These are phyloP conservation scores for Colletotrichum sansevieriae DNA, from an alignment of 2,329 filamentous ascomycete genomes.

Conservation along the genomic window DNA sequence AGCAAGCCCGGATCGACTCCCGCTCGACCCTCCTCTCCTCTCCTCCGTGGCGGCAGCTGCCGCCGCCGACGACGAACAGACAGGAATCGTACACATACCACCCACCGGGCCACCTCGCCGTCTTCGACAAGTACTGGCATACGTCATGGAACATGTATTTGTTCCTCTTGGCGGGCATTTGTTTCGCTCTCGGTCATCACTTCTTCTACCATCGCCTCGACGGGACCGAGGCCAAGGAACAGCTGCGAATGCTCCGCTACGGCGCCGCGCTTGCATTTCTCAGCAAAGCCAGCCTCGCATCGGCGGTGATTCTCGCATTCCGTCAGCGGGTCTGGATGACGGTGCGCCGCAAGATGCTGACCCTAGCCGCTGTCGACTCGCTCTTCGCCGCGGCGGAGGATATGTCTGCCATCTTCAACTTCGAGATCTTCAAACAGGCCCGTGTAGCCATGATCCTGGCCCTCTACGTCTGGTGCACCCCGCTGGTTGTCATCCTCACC, in stretches of 20 bases:
- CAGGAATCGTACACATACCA: conserved; percentile 30
- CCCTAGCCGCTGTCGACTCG: conserved; percentile 45
- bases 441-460: conserved; percentile 52
- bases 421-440: conserved; percentile 49
- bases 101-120: conserved; percentile 22
- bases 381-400: conserved; percentile 52
- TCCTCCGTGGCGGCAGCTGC: neutral
- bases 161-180: conserved; percentile 50
- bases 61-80: conserved; percentile 10
- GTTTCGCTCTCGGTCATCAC: conserved; percentile 52
- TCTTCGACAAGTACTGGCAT: conserved; percentile 50
- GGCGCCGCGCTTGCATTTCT: conserved; percentile 53
- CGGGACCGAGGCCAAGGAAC: conserved; percentile 49
- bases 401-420: conserved; percentile 47
- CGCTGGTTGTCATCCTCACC: conserved; percentile 55
- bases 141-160: conserved; percentile 52
- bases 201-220: conserved; percentile 51
- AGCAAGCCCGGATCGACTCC: conserved; percentile 34
- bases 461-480: conserved; percentile 53
- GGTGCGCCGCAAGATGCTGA: conserved; percentile 43
- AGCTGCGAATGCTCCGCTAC: conserved; percentile 52
- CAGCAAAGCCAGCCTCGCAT: conserved; percentile 52
- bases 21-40: conserved; percentile 35
- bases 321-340: conserved; percentile 45
- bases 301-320: conserved; percentile 49